Evolutionary conservation across 1,284 basidiomycete species (phyloP), one percentile per base, ranked within the genome.

Genomic region (Ustilago hordei): DNA sequence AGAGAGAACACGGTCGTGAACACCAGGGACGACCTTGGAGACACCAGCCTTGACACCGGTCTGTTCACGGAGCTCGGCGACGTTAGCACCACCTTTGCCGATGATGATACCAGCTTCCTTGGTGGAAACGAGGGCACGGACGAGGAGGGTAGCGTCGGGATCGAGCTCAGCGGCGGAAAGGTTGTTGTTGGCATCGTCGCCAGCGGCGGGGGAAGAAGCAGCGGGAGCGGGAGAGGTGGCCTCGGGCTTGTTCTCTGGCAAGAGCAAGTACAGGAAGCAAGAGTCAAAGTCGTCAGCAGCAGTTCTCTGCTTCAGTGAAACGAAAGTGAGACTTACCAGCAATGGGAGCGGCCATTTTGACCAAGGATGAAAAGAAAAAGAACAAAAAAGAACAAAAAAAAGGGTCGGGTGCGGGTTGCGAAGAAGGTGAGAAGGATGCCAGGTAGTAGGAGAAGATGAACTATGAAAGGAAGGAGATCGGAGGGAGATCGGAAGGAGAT

Each of bases 31-130:
- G 88, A 98, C 95, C 88, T 98, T 98, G 90, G 92, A 95, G 86
- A 99, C 96, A 85, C 96, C 96, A 70, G 96, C 95, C 89, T 95
- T 98, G 88, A 97, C 95, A 80, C 93, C 94, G 55, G 95, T 97
- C 85, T 93, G 91, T 82, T 96, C 93, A 77, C 96, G 91, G 81
- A 99, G 91, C 87, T 95, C 93, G 77, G 96, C 96, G 84, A 98
- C 96, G 85, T 98, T 98, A 89, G 95, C 93, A 71, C 96, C 96
- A 69, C 90, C 95, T 86, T 95, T 98, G 82, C 96, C 94, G 48
- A 85, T 85, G 81, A 85, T 85, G 67, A 85, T 83, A 52, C 84
- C 84, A 28, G 82, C 80, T 63, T 84, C 82, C 75, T 84, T 84
- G 64, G 82, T 84, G 77, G 77, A 80, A 64, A 84, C 81, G 54